Percentiles rank a stretch among this genome's conserved stretches.
phyloP scores from a whole-genome alignment of 345 rosid species.

The Heritiera littoralis region DNA sequence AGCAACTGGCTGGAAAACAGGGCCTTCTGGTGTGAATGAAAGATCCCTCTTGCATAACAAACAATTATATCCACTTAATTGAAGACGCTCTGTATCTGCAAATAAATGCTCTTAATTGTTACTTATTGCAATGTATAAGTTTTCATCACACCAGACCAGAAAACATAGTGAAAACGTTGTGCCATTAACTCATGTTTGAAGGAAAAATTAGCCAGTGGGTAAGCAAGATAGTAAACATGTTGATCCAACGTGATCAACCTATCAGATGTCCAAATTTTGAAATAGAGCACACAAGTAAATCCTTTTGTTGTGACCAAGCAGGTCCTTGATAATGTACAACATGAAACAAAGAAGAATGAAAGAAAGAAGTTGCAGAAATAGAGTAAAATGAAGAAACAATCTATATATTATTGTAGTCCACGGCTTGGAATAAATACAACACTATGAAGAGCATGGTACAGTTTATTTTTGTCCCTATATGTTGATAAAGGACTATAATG shows the following conservation, averaged over 20 bases:
- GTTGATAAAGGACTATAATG: background rate
- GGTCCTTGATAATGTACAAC: background rate
- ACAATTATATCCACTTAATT: slow-evolving; percentile 36
- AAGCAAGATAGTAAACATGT: background rate
- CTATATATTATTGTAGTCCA: background rate
- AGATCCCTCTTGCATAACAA: slow-evolving; percentile 46
- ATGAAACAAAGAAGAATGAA: background rate
- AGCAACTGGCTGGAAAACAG: slow-evolving; percentile 22
- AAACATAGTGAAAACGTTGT: background rate
- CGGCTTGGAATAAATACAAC: background rate
- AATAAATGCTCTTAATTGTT: background rate
- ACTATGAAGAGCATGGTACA: background rate
- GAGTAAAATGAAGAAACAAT: background rate
- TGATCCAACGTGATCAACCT: background rate
- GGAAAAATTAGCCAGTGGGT: background rate
- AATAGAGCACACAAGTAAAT: background rate
- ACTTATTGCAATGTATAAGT: background rate
- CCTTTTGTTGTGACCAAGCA: background rate
- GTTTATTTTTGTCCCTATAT: background rate
- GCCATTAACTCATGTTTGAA: slow-evolving; percentile 2
- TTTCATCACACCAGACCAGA: background rate
- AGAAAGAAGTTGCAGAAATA: background rate
- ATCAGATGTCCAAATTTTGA: background rate
- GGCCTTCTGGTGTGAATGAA: slow-evolving; percentile 34
- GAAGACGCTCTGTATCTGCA: slow-evolving; percentile 26